Base-by-base conservation (phyloP, 176 grass and related monocot genomes). In the Musa acuminata region DNA sequence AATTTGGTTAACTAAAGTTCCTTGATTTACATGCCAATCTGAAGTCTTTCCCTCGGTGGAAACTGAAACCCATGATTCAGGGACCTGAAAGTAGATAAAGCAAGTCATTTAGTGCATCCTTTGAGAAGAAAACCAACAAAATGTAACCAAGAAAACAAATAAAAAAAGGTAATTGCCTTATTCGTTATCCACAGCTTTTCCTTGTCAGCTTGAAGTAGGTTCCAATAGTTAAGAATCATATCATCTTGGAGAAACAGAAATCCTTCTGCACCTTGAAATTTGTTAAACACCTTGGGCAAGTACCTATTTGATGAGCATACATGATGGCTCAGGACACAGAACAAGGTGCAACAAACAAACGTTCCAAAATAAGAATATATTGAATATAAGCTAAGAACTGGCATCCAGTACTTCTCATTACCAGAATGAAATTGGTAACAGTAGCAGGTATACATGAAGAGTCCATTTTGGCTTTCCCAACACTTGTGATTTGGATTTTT, bases 141-240 rank as follows among this genome's bases (percentile, higher is more conserved):
- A 35, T 64, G 6, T 2, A 62, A 70, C 77, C n/a, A 57, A 51
- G 13, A 77, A 3, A 1, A 70, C 70, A 13, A 14, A 49, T 50
- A 8, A 21, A 73, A 60, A 12, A 79, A 43, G 23, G 72, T 78
- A 60, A 58, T 67, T 48, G 90, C 93, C 87, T 97, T 97, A 66
- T 97, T 76, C 25, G 93, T 97, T 71, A 97, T 97, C 93, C 93
- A 97, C 49, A 97, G 85, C 79, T 90, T 97, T 75, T 71, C 83
- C 77, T 90, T 97, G 90, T 96, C 85, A 12, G 93, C 87, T 83
- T 83, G 93, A 70, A 97, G 67, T 51, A 97, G 87, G 81, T 97
- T 97, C 93, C 93, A 97, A 69, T 97, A 97, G 75, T 97, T 97
- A 43, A 97, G 71, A 83, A 97, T 80, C 90, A 97, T 88, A 80